Evolutionary conservation across 2,329 filamentous ascomycete genomes (phyloP), one percentile per base, ranked within the genome.

Genomic region (Fusarium coffeatum): DNA sequence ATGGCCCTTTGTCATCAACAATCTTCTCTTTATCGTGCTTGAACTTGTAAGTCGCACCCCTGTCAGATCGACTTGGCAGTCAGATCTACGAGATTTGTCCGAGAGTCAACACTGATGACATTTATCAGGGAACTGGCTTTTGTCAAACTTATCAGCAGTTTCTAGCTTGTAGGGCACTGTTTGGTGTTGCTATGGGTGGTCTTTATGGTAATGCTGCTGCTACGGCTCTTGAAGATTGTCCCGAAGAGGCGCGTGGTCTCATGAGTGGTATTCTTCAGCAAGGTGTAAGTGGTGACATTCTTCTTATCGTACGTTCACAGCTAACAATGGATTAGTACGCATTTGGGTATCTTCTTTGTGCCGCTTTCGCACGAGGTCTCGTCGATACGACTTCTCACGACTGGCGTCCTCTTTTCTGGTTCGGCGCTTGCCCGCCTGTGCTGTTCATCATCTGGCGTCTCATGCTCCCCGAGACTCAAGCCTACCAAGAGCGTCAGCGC

Each of bases 391-490:
- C 93, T 1, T 79, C 88, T 2, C 90, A 97, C 76, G 89, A 86
- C 55, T 97, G 94, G 94, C 86, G 94, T 10, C 93, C 93, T 1
- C 83, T 97, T 1, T 97, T 90, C 83, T 97, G 94, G 93, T 97
- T 97, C 78, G 93, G 90, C 15, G 93, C 93, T 8, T 87, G 90
- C 40, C 92, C 93, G 0, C 94, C 94, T 0, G 85, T 94, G 3
- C 79, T 97, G 32, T 91, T 97, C 80, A 97, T 97, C 76, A 75
- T 89, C 57, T 93, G 92, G 84, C 90, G 94, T 34, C 82, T 95
- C 23, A 88, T 86, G 77, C 85, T 97, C 3, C 92, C 92, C 8
- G 94, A 97, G 82, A 97, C 93, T 0, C 81, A 91, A 47, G 87
- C 89, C 1, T 97, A 91, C 80, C 85, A 83, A 47, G 87, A 92